Conservation (phyloP, 169 alveolate genomes). For the Plasmodium vivax region DNA sequence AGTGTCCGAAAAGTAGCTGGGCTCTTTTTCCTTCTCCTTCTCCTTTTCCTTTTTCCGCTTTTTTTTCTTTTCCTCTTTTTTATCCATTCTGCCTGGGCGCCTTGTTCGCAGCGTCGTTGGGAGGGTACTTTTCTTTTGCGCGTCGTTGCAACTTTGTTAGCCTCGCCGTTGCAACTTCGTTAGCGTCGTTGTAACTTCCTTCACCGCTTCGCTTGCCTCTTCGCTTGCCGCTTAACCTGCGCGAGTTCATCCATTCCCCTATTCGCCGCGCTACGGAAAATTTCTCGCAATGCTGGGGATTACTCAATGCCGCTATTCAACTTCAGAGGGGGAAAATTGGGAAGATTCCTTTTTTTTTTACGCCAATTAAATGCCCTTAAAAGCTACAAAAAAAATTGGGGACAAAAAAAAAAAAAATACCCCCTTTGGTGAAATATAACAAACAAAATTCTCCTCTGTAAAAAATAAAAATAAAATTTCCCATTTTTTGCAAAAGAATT, state of each 20-base stretch:
- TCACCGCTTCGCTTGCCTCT: neutral
- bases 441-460: neutral
- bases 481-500: neutral
- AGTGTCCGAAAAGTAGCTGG: conserved; percentile 51
- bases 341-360: neutral
- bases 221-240: neutral
- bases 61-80: conserved; percentile 22
- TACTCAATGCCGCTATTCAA: neutral
- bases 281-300: neutral
- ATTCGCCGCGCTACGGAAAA: neutral
- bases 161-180: too few species aligned
- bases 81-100: conserved; percentile 22
- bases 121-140: neutral
- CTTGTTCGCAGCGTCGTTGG: neutral
- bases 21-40: conserved; percentile 51
- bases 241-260: neutral
- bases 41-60: conserved; percentile 28
- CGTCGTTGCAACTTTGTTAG: neutral
- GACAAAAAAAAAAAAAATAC: neutral
- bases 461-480: neutral
- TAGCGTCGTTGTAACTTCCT: too few species aligned
- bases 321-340: neutral
- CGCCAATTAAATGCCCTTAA: neutral
- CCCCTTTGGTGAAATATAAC: neutral
- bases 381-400: neutral